Evolutionary conservation across 345 rosid species (phyloP).

Genomic region (Litchi chinensis): DNA sequence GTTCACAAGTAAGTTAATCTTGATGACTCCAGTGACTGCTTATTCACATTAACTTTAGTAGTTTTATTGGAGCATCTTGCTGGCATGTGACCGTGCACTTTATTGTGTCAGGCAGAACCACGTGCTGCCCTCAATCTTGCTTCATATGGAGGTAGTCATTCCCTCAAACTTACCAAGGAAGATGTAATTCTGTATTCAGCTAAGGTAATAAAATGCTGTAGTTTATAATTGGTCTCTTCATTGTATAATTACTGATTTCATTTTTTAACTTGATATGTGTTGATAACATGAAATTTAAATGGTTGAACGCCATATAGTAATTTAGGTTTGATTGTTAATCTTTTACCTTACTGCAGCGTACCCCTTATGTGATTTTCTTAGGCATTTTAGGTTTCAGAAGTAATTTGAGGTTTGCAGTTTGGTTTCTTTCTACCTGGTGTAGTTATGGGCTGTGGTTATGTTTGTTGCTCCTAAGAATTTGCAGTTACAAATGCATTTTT

Average conservation of each 20-base stretch:
- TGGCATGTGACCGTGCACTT: slow-evolving; percentile 36
- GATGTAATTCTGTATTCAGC: slow-evolving; percentile 92
- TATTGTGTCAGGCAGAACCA: slow-evolving; percentile 92
- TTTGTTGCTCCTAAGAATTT: not conserved
- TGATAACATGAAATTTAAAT: not conserved
- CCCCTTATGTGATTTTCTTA: slow-evolving; percentile 6
- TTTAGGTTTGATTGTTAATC: not conserved
- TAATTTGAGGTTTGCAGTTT: not conserved
- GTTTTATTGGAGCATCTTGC: slow-evolving; percentile 21
- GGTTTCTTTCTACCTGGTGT: not conserved
- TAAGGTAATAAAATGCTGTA: slow-evolving; percentile 54
- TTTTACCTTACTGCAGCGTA: not conserved
- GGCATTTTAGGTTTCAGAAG: not conserved
- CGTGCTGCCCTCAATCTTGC: slow-evolving; percentile 98
- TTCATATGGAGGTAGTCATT: slow-evolving; percentile 86
- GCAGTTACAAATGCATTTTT: not conserved
- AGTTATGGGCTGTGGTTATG: not conserved
- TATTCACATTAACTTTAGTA: not conserved
- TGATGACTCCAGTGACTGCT: not conserved
- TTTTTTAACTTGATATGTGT: slow-evolving; percentile 11
- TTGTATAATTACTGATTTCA: not conserved
- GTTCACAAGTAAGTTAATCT: slow-evolving; percentile 84
- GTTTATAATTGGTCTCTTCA: not conserved
- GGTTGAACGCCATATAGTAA: not conserved
- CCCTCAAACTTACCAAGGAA: slow-evolving; percentile 83